phyloP scores from a whole-genome alignment of 2,329 filamentous ascomycete species.

The Aureobasidium mangrovei region DNA sequence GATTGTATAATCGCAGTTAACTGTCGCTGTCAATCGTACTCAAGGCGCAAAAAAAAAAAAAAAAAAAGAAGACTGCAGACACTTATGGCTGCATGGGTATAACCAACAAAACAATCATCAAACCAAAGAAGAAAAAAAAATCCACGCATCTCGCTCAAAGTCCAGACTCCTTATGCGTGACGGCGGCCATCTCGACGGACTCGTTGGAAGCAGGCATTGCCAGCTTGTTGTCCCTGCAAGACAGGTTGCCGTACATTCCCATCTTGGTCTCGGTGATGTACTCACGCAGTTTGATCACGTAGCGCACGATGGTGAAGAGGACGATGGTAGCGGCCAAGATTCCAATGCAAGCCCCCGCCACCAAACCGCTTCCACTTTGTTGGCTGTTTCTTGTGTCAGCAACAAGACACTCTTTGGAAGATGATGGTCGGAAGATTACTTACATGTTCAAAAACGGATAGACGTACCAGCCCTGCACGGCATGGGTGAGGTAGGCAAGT shows the following conservation, averaged over 20 bases:
- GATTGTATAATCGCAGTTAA: too few relatives aligned
- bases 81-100: too few relatives aligned
- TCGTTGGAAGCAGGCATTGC: neutral
- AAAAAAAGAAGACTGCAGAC: too few relatives aligned
- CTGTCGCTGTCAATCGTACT: too few relatives aligned
- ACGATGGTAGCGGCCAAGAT: conserved; percentile 33
- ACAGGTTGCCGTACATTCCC: conserved; percentile 4
- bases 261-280: conserved; percentile 33
- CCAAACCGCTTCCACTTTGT: conserved; percentile 37
- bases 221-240: neutral
- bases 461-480: conserved; percentile 63
- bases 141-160: neutral
- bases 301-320: conserved; percentile 35
- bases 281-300: conserved; percentile 30
- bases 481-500: conserved; percentile 64
- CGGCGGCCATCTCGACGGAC: neutral
- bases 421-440: conserved; percentile 1
- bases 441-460: conserved; percentile 67
- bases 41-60: too few relatives aligned
- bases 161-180: neutral
- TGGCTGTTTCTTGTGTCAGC: conserved; percentile 19
- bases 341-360: conserved; percentile 55
- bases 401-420: neutral
- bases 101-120: too few relatives aligned
- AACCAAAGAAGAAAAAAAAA: too few relatives aligned